These are phyloP conservation scores for Aspergillus bertholletiae DNA, from an alignment of 495 filamentous ascomycete species.

Conservation along the genomic window DNA sequence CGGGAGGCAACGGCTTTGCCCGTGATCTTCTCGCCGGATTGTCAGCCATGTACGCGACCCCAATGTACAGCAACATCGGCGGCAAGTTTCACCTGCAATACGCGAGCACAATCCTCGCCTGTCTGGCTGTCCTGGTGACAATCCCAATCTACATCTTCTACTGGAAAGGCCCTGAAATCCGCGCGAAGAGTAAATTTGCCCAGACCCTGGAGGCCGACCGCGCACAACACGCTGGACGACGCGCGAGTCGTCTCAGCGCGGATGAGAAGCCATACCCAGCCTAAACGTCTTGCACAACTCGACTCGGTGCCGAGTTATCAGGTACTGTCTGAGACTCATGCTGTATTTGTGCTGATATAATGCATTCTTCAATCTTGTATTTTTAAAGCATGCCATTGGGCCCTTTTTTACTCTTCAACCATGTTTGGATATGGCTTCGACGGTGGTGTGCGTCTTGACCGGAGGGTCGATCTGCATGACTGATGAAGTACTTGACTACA, in stretches of 20 bases:
- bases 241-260: constrained; percentile 17
- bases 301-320: too few relatives aligned
- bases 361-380: too few relatives aligned
- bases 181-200: constrained; percentile 44
- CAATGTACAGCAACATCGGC: constrained; percentile 57
- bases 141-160: constrained; percentile 49
- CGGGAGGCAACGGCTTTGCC: constrained; percentile 69
- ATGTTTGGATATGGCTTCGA: too few relatives aligned
- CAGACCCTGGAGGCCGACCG: constrained; percentile 25
- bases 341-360: too few relatives aligned
- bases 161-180: constrained; percentile 41
- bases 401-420: too few relatives aligned
- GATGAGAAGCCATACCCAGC: constrained; percentile 10
- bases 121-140: constrained; percentile 38
- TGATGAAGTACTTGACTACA: too few relatives aligned
- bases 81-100: constrained; percentile 57
- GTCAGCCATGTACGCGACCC: constrained; percentile 68
- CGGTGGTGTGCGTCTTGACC: too few relatives aligned
- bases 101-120: constrained; percentile 67
- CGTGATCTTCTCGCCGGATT: constrained; percentile 82
- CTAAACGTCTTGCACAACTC: too few relatives aligned
- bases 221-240: constrained; percentile 11
- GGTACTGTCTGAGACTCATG: too few relatives aligned
- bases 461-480: too few relatives aligned
- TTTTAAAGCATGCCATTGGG: too few relatives aligned